Evolutionary conservation across 371 early-diverging fungal species (phyloP), one percentile per base, ranked within the genome.

Genomic region (Lichtheimia corymbifera): DNA sequence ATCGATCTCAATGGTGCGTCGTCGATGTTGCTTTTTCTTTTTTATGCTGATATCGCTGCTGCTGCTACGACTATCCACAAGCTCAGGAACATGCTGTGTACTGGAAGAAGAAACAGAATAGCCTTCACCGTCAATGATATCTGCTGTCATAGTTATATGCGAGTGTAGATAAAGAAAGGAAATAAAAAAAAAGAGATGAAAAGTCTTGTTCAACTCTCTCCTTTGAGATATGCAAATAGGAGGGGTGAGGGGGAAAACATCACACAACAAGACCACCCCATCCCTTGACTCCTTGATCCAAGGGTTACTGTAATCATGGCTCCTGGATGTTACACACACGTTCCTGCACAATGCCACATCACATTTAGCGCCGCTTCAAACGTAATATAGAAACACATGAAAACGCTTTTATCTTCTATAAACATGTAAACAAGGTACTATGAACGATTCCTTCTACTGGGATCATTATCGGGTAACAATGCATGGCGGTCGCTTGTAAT

Each of bases 41-140:
- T 11, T 35, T 35, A 35, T 35, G 9, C 35, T 35, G 11, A 11
- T 35, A 35, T 47, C 35, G 5, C 50, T 50, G 35, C 50, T 50
- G 50, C 27, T 50, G 17, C 42, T 27, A 18, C 41, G 42, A 30
- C 52, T 28, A 3, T 50, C 51, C 12, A 27, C 24, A 13, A 47
- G 11, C 14, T 30, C 20, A 9, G 52, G 22, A 2, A 50, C 27
- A 13, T 28, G 47, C 13, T 52, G 50, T 17, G 60, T 60, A 27
- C 40, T 25, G 40, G 60, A 52, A 27, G 60, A 60, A 25, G 58
- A 58, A 15, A 22, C 47, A 5, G 58, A 58, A 24, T 58, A 18
- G 5, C 27, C 43, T 14, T 56, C 57, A 11, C 47, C 22, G 11
- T 47, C 47, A 47, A n/a, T n/a, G 18, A 18, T n/a, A 18, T 47